Evolutionary conservation across 345 rosid species (phyloP).

Genomic region (Leavenworthia alabamica): DNA sequence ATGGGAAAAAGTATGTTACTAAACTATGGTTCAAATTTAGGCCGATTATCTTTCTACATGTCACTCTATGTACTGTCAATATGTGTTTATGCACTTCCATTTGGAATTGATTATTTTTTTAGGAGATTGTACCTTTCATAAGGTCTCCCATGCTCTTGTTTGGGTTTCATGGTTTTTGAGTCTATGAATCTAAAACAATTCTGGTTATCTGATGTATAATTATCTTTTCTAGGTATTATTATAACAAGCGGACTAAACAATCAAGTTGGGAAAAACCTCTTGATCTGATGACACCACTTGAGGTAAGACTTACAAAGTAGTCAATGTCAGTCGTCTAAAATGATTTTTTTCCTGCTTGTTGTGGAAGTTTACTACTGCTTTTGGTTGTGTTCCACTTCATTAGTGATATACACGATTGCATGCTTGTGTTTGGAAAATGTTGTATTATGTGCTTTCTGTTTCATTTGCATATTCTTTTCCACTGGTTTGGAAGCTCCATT

Average conservation of each 20-base stretch:
- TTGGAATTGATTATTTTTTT: background rate
- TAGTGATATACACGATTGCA: constrained; percentile 6
- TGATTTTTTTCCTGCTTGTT: background rate
- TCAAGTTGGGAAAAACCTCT: constrained; percentile 98
- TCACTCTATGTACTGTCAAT: background rate
- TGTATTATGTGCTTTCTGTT: constrained; percentile 33
- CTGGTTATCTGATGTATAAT: background rate
- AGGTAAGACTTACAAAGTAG: constrained; percentile 47
- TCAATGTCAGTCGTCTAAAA: background rate
- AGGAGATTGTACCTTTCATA: background rate
- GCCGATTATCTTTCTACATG: background rate
- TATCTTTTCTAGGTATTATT: constrained; percentile 63
- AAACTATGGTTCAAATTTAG: background rate
- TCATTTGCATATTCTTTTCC: constrained; percentile 40
- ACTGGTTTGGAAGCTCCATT: constrained; percentile 44
- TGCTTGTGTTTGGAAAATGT: background rate
- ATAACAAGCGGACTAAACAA: constrained; percentile 85
- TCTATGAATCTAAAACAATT: background rate
- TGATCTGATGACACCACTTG: constrained; percentile 93
- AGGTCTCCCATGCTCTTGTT: background rate
- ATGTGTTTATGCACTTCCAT: background rate
- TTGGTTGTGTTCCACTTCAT: constrained; percentile 6
- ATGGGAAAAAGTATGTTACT: constrained; percentile 71
- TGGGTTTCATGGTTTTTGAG: background rate
- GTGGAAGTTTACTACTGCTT: background rate